These are phyloP conservation scores for Candida peoriensis DNA, from an alignment of 805 yeast species.

Conservation along the genomic window DNA sequence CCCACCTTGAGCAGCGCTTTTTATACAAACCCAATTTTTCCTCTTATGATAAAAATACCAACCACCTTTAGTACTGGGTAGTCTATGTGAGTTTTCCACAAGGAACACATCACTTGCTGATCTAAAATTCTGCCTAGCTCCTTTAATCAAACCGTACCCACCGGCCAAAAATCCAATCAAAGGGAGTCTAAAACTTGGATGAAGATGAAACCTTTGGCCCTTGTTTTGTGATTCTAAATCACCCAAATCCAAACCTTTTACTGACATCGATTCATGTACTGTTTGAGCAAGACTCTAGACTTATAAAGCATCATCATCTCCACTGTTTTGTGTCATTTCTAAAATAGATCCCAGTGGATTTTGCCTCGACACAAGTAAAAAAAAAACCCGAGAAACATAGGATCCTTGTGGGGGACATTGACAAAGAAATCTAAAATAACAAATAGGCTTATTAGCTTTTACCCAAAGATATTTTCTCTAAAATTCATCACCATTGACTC, in stretches of 20 bases:
- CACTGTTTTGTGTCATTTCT: no score
- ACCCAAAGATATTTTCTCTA: no score
- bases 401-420: no score
- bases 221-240: background rate
- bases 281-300: no score
- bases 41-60: constrained; percentile 88
- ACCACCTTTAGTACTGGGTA: constrained; percentile 73
- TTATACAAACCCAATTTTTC: constrained; percentile 68
- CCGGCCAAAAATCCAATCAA: constrained; percentile 36
- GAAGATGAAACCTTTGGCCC: constrained; percentile 40
- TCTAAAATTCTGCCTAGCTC: constrained; percentile 56
- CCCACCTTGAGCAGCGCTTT: constrained; percentile 48
- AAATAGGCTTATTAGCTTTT: no score
- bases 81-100: constrained; percentile 77
- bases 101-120: constrained; percentile 53
- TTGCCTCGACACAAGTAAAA: no score
- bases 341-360: no score
- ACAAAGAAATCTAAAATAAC: no score
- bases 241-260: background rate
- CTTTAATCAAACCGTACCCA: constrained; percentile 44
- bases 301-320: no score
- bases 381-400: no score
- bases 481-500: no score
- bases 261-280: no score
- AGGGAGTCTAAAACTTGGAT: constrained; percentile 40